Conservation (phyloP, 805 yeast genomes). For the Candida maesae region DNA sequence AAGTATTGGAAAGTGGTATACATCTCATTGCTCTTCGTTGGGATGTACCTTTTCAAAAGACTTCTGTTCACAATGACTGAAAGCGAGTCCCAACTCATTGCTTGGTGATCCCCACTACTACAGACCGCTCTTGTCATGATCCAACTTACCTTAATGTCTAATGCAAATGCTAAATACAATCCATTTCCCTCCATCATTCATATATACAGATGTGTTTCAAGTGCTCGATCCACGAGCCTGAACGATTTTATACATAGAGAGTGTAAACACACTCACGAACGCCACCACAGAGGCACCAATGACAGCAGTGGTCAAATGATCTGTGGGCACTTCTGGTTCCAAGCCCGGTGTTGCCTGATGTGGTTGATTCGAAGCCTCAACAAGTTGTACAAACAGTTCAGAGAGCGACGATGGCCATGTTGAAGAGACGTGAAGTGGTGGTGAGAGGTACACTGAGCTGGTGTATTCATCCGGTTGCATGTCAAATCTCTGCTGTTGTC, state of each 20-base stretch:
- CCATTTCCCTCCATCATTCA: too few relatives aligned
- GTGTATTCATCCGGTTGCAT: slow-evolving; percentile 87
- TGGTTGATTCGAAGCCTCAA: slow-evolving; percentile 84
- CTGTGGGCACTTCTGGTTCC: slow-evolving; percentile 57
- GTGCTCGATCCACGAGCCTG: not conserved
- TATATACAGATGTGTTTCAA: not conserved
- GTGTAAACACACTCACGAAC: slow-evolving; percentile 56
- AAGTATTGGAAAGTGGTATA: slow-evolving; percentile 33
- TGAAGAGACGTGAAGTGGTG: slow-evolving; percentile 89
- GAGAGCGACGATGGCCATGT: slow-evolving; percentile 84
- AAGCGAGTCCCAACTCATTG: not conserved
- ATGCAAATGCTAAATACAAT: too few relatives aligned
- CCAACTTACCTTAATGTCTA: too few relatives aligned
- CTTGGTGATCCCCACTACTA: too few relatives aligned
- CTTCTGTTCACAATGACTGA: slow-evolving; percentile 22
- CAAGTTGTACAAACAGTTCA: slow-evolving; percentile 81
- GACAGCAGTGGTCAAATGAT: slow-evolving; percentile 46
- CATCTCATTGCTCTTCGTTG: slow-evolving; percentile 38
- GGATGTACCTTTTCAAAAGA: slow-evolving; percentile 37
- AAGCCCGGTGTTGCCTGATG: slow-evolving; percentile 72
- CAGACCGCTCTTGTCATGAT: too few relatives aligned
- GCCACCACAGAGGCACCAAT: slow-evolving; percentile 70
- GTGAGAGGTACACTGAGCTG: slow-evolving; percentile 56
- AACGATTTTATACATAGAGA: slow-evolving; percentile 56
- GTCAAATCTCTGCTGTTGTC: slow-evolving; percentile 87